Evolutionary conservation across 179 eudicot genomes (phyloP).

Genomic region (Silene vulgaris): DNA sequence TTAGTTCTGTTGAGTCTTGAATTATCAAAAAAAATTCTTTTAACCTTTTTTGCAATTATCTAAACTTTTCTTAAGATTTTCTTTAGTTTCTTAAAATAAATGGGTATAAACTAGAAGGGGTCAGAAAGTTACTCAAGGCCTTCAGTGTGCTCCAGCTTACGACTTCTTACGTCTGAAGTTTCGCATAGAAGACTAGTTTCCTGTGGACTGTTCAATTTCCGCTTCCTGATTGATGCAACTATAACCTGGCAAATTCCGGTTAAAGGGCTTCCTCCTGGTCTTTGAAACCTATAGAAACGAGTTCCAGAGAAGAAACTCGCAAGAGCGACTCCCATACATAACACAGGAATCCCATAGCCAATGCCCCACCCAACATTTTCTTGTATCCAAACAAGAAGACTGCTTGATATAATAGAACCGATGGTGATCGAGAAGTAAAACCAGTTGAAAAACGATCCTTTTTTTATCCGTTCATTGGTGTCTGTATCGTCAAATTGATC

Average conservation of each 20-base stretch:
- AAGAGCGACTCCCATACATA: constrained; percentile 8
- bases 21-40: no score
- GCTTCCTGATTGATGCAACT: constrained; percentile 5
- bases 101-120: background rate
- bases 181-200: constrained; percentile 6
- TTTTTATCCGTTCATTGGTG: background rate
- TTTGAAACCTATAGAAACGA: constrained; percentile 14
- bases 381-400: constrained; percentile 17
- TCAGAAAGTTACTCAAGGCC: constrained; percentile 10
- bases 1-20: no score
- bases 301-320: constrained; percentile 10
- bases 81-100: no score
- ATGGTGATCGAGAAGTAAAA: constrained; percentile 1
- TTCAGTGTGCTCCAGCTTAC: constrained; percentile 17
- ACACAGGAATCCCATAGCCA: constrained; percentile 8
- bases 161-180: constrained; percentile 1
- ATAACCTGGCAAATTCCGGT: constrained; percentile 4
- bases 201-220: background rate
- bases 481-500: constrained; percentile 15
- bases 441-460: constrained; percentile 13
- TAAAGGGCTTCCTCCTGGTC: constrained; percentile 7
- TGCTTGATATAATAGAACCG: background rate
- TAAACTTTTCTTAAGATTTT: background rate
- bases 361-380: constrained; percentile 15
- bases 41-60: no score